Evolutionary conservation across 495 filamentous ascomycete genomes (phyloP), one percentile per base, ranked within the genome.

Genomic region (Penicillium diatomitis): DNA sequence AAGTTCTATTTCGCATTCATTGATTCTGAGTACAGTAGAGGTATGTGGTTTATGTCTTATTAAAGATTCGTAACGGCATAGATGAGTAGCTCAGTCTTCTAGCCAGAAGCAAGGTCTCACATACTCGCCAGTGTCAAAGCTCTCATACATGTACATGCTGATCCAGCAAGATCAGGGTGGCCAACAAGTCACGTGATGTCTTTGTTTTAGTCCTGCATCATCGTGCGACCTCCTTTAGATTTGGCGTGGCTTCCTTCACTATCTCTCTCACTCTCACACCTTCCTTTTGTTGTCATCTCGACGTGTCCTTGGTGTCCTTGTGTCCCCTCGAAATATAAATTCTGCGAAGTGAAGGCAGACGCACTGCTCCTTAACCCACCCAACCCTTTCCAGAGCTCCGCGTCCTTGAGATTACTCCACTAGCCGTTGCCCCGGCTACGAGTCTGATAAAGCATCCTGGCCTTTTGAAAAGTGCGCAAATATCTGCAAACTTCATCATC

Each of bases 401-500:
- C n/a, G 30, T 44, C 41, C 4, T 43, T 38, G 35, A 54, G 41
- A 42, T 9, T 20, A 20, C 45, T 44, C 55, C 53, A 54, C 63
- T 61, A 47, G 58, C 46, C 63, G 68, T 71, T 71, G 64, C 68
- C 64, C 54, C 58, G 66, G 58, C 64, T 71, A 71, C 68, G 56
- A 56, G 43, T 34, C 45, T 38, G 41, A 49, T 51, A 44, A 62
- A 53, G 54, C 40, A 36, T 39, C 50, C 52, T 55, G 41, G 53
- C 44, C 43, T 53, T 55, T 61, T 58, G 55, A 60, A 62, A 57
- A 55, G 53, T 57, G 50, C 53, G 53, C 51, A 61, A 63, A 57
- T 52, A 63, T 46, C 44, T 44, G 45, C 42, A 30, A 41, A 44
- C 32, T 37, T 50, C 53, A 50, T 49, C 38, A 12, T 33, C 47